Evolutionary conservation across 495 filamentous ascomycete species (phyloP).

Genomic region (Tuber microsphaerosporum): DNA sequence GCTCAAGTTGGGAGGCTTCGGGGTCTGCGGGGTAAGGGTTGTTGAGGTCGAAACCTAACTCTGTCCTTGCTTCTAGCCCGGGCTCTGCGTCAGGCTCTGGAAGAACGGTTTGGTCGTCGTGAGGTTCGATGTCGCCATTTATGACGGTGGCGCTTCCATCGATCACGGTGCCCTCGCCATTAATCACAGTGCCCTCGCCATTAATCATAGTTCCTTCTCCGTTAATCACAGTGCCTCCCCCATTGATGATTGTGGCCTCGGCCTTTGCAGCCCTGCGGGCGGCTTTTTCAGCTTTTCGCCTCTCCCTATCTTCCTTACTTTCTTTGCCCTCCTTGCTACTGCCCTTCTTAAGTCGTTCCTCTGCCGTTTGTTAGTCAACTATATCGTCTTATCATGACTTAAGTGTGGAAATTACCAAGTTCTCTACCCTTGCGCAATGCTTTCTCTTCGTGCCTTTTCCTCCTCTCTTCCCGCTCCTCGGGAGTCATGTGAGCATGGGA

Average conservation of each 20-base stretch:
- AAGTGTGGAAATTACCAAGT: constrained; percentile 44
- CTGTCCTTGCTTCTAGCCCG: neutral
- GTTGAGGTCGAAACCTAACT: neutral
- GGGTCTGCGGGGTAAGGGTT: neutral
- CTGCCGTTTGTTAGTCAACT: constrained; percentile 6
- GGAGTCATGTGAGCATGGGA: constrained; percentile 24
- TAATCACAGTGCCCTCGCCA: neutral
- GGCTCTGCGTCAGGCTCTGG: neutral
- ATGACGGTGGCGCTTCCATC: neutral
- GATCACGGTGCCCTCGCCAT: neutral
- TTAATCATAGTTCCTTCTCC: neutral
- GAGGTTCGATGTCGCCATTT: neutral
- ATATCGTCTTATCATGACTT: neutral
- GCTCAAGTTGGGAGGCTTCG: neutral
- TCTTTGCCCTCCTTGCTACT: neutral
- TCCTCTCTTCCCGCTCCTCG: constrained; percentile 30
- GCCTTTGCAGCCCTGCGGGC: constrained; percentile 27
- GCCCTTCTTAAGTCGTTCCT: constrained; percentile 23
- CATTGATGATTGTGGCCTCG: constrained; percentile 7
- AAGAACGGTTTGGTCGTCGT: neutral
- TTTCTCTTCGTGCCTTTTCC: constrained; percentile 44
- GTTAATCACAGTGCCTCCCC: neutral
- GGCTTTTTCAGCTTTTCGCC: constrained; percentile 25
- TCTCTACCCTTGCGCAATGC: constrained; percentile 59
- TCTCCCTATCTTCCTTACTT: constrained; percentile 9